These are phyloP conservation scores for Hanseniaspora valbyensis DNA, from an alignment of 805 yeast species.

Conservation along the genomic window DNA sequence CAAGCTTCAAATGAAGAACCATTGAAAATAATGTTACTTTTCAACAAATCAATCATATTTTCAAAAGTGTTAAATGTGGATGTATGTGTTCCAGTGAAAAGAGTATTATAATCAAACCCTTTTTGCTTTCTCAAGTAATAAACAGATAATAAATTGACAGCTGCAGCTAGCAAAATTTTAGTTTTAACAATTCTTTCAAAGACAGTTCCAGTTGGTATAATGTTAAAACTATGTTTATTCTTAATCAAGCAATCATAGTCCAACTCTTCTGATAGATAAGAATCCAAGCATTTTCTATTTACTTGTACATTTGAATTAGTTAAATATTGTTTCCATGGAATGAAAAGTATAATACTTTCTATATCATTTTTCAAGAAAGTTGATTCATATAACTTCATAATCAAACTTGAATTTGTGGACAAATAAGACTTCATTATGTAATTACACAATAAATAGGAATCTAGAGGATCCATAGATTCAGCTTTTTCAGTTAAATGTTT, in stretches of 20 bases:
- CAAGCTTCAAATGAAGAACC: slow-evolving; percentile 71
- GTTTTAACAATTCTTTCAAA: slow-evolving; percentile 49
- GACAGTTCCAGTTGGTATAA: slow-evolving; percentile 28
- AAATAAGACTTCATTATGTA: slow-evolving; percentile 25
- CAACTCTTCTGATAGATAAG: slow-evolving; percentile 7
- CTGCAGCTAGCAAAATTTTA: slow-evolving; percentile 40
- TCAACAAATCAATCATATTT: slow-evolving; percentile 50
- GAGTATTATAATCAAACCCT: slow-evolving; percentile 2
- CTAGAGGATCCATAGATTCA: slow-evolving; percentile 29
- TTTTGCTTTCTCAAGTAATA: slow-evolving; percentile 7
- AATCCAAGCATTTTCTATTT: slow-evolving; percentile 2
- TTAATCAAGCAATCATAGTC: slow-evolving; percentile 31
- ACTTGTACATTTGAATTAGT: slow-evolving; percentile 5
- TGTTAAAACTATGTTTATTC: slow-evolving; percentile 35
- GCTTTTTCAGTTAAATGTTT: slow-evolving; percentile 56
- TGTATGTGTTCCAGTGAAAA: slow-evolving; percentile 4
- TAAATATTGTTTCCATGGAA: slow-evolving; percentile 5
- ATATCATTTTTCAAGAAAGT: slow-evolving; percentile 2
- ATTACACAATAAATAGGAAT: slow-evolving; percentile 26
- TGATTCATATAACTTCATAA: not conserved
- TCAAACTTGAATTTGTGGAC: not conserved
- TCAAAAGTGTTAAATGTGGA: slow-evolving; percentile 1
- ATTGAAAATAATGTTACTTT: slow-evolving; percentile 55
- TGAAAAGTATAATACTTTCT: slow-evolving; percentile 1
- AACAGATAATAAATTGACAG: slow-evolving; percentile 27